Evolutionary conservation across 2,329 filamentous ascomycete genomes (phyloP).

Genomic region (Ophiocordyceps unilateralis): DNA sequence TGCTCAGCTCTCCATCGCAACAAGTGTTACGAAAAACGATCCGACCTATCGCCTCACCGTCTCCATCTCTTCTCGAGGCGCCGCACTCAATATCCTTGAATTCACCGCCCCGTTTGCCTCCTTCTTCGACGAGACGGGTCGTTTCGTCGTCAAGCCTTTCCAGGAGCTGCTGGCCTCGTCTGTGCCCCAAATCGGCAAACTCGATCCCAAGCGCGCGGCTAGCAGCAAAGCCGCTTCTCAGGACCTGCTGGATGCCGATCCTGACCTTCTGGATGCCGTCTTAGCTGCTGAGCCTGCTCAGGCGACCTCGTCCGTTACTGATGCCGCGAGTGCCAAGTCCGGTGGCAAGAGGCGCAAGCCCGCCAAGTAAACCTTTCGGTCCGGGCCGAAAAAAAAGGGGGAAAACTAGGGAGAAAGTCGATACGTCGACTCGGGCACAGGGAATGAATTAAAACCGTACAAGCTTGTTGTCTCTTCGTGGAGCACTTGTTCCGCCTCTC

Average conservation of each 20-base stretch:
- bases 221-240: constrained; percentile 13
- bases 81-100: constrained; percentile 26
- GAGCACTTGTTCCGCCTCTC: too few relatives aligned
- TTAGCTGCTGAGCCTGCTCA: constrained; percentile 11
- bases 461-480: too few relatives aligned
- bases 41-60: constrained; percentile 67
- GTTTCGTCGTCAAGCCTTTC: constrained; percentile 59
- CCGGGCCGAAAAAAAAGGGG: not conserved
- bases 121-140: constrained; percentile 61
- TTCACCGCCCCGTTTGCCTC: constrained; percentile 49
- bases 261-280: constrained; percentile 32
- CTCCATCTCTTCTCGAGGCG: constrained; percentile 25
- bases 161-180: constrained; percentile 59
- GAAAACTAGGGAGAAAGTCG: not conserved
- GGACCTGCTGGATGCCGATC: constrained; percentile 20
- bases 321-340: constrained; percentile 22
- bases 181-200: constrained; percentile 46
- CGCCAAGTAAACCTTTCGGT: not conserved
- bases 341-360: constrained; percentile 30
- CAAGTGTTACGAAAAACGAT: constrained; percentile 59
- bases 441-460: too few relatives aligned
- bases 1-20: constrained; percentile 54
- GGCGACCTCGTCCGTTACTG: constrained; percentile 13
- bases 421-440: too few relatives aligned
- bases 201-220: constrained; percentile 40